These are phyloP conservation scores for Amaranthus palmeri DNA, from an alignment of 148 eudicot genomes.

Conservation along the genomic window DNA sequence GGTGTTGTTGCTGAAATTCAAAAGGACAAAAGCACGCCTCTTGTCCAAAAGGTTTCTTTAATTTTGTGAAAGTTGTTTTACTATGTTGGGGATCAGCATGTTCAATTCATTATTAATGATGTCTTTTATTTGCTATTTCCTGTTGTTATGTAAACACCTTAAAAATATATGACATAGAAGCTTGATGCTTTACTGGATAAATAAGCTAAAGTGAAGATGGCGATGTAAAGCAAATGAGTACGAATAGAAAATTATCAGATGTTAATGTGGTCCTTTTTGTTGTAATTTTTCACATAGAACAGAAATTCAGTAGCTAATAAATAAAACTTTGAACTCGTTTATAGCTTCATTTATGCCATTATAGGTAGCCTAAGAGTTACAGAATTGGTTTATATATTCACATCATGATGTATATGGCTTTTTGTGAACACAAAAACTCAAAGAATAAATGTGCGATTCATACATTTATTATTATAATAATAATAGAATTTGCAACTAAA, in stretches of 20 bases:
- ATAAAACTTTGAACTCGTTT: no score
- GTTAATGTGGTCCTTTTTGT: conserved; percentile 58
- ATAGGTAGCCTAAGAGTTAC: no score
- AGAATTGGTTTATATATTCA: no score
- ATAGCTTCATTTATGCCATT: no score
- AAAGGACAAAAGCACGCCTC: conserved; percentile 87
- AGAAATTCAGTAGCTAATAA: no score
- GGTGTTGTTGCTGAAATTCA: conserved; percentile 87
- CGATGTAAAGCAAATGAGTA: conserved; percentile 75
- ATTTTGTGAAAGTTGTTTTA: conserved; percentile 5
- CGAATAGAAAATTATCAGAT: conserved; percentile 51
- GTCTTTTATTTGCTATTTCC: conserved; percentile 8
- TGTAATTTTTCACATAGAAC: neutral
- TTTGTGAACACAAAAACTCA: no score
- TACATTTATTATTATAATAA: no score
- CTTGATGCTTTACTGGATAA: conserved; percentile 15
- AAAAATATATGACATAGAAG: neutral
- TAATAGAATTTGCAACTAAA: no score
- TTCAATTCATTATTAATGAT: conserved; percentile 9
- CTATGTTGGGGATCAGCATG: neutral
- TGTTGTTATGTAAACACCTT: conserved; percentile 1
- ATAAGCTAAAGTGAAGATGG: conserved; percentile 67
- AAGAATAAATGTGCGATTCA: no score
- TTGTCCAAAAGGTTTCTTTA: conserved; percentile 73
- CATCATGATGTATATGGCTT: no score